These are phyloP conservation scores for Exophiala sp. DNA, from an alignment of 2,329 filamentous ascomycete species.

Conservation along the genomic window DNA sequence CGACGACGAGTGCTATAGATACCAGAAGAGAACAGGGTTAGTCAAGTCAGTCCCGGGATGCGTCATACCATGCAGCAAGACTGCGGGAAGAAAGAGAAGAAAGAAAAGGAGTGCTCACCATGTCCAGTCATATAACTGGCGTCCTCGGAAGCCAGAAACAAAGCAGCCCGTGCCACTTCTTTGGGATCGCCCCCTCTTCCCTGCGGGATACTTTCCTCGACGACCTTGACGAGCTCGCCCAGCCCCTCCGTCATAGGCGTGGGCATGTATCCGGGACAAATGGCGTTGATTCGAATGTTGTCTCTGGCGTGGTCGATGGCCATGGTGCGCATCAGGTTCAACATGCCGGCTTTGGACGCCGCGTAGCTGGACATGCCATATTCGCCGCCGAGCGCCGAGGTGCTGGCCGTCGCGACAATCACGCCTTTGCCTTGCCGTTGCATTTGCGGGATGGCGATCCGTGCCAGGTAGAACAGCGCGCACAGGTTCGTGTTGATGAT, in stretches of 20 bases:
- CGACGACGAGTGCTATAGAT: conserved; percentile 7
- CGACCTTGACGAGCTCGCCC: neutral
- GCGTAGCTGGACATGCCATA: conserved; percentile 34
- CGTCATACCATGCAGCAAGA: too few relatives aligned
- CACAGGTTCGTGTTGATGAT: conserved; percentile 52
- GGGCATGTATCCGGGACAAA: conserved; percentile 39
- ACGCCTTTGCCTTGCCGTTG: conserved; percentile 67
- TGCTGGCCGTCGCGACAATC: conserved; percentile 40
- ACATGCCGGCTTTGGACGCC: conserved; percentile 44
- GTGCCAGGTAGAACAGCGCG: conserved; percentile 11
- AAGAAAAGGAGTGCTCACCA: too few relatives aligned
- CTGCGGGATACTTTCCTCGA: conserved; percentile 13
- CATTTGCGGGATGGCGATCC: conserved; percentile 66
- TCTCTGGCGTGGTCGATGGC: conserved; percentile 40
- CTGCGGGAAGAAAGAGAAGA: too few relatives aligned
- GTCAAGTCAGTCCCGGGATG: too few relatives aligned
- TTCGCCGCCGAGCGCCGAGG: conserved; percentile 4
- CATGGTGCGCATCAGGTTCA: conserved; percentile 41
- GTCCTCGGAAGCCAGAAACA: conserved; percentile 31
- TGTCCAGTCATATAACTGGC: conserved; percentile 32
- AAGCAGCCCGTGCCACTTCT: conserved; percentile 31
- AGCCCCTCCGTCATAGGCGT: conserved; percentile 33
- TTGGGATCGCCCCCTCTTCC: conserved; percentile 29
- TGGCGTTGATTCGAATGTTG: conserved; percentile 38
- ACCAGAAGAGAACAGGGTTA: too few relatives aligned